Percentiles rank a stretch among this genome's conserved stretches.
phyloP scores from a whole-genome alignment of 352 stramenopile genomes.

The Globisporangium apiculatum region DNA sequence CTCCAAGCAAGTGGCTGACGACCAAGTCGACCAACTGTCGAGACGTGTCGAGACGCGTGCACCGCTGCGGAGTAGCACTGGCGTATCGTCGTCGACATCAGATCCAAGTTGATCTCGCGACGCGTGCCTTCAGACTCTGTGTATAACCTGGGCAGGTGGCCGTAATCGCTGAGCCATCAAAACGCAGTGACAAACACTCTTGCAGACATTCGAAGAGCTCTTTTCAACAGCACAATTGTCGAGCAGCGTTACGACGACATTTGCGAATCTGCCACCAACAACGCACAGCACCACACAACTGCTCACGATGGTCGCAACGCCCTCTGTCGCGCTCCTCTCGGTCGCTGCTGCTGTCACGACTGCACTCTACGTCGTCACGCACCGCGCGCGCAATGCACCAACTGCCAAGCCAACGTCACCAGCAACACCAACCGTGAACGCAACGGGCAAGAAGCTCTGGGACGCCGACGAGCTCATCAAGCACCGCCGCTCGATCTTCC shows the following conservation, averaged over 20 bases:
- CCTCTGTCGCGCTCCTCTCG: constrained; percentile 21
- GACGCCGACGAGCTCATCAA: constrained; percentile 73
- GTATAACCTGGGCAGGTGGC: neutral
- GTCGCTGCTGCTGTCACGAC: constrained; percentile 24
- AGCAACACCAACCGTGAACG: constrained; percentile 9
- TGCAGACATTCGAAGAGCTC: neutral
- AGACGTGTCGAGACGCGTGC: too few relatives aligned
- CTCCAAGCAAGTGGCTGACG: too few relatives aligned
- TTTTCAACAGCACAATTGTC: too few relatives aligned
- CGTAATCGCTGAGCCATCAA: constrained; percentile 2
- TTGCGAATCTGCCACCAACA: constrained; percentile 2
- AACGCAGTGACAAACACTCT: neutral
- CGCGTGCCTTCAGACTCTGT: too few relatives aligned
- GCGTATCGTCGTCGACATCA: too few relatives aligned
- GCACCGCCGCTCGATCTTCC: constrained; percentile 69
- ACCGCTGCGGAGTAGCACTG: neutral
- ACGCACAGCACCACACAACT: neutral
- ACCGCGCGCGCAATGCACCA: constrained; percentile 12
- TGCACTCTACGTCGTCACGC: constrained; percentile 31
- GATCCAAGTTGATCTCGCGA: too few relatives aligned
- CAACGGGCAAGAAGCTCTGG: constrained; percentile 36
- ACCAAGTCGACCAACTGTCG: too few relatives aligned
- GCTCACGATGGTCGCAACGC: constrained; percentile 15
- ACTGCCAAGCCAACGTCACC: constrained; percentile 8
- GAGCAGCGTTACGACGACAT: neutral